phyloP scores from a whole-genome alignment of 805 yeast species.

The Candida anglica region DNA sequence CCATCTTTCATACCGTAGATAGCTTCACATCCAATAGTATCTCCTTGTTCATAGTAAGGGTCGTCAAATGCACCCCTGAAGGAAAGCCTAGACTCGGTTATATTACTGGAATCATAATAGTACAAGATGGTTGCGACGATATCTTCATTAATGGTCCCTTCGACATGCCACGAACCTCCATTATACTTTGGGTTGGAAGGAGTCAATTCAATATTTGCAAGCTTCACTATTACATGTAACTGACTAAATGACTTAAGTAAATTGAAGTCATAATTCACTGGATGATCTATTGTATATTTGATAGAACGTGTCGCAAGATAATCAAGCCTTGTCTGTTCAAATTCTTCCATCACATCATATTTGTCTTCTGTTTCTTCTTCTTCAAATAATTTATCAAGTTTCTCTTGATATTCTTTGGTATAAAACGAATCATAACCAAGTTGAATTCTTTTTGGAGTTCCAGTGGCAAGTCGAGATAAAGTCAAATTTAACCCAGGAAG shows the following conservation, averaged over 20 bases:
- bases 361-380: constrained; percentile 1
- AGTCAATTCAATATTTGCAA: constrained; percentile 38
- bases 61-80: constrained; percentile 26
- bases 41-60: constrained; percentile 33
- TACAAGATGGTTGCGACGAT: constrained; percentile 39
- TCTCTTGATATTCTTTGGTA: constrained; percentile 9
- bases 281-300: constrained; percentile 1
- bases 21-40: constrained; percentile 16
- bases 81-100: constrained; percentile 26
- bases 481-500: constrained; percentile 29
- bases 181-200: constrained; percentile 35
- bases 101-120: constrained; percentile 38
- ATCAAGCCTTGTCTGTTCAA: constrained; percentile 1
- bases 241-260: constrained; percentile 11
- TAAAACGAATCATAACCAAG: constrained; percentile 10
- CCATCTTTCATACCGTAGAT: constrained; percentile 30
- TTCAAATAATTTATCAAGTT: not conserved
- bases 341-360: constrained; percentile 5
- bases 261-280: constrained; percentile 8
- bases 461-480: constrained; percentile 19
- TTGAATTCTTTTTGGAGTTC: constrained; percentile 13
- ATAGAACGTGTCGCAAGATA: not conserved
- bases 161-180: constrained; percentile 44
- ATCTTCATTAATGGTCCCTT: constrained; percentile 38
- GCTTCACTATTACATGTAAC: constrained; percentile 34